Base-by-base conservation (phyloP, 768 basidiomycete species). In the Leucosporidium yakuticum region DNA sequence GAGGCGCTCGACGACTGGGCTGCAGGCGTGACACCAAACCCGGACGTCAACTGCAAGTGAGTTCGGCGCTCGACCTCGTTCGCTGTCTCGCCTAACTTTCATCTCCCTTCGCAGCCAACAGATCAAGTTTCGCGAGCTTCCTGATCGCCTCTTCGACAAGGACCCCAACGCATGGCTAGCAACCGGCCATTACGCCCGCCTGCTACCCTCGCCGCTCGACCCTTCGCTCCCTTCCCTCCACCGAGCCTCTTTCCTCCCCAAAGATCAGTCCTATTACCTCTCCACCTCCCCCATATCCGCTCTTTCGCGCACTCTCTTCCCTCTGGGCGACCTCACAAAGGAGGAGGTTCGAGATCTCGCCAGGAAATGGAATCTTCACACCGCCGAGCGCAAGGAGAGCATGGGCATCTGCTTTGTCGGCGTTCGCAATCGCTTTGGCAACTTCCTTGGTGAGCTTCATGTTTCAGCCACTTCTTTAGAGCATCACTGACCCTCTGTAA, bases 331-430 rank as follows among this genome's bases (percentile, higher is more conserved):
- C 19, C 75, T 88, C 14, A 29, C 25, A 0, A 98, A 98, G 78
- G 70, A 81, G 0, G 81, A 87, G 71, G 90, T 96, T 0, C 84
- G 91, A 20, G 81, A 83, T 65, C 79, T 95, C 23, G 94, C 94
- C 0, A 78, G 78, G 14, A 76, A 83, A 39, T 84, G 83, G 76
- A 79, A 77, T 1, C 78, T 97, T 25, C 86, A 87, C 4, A 92
- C 87, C 4, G 89, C 90, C 0, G 81, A 84, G 4, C 83, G 90
- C 67, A 83, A 82, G 23, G 94, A 98, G 76, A 92, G 90, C 78
- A 92, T 95, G 85, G 94, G 94, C 0, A 83, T 98, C 23, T 98
- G 94, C 75, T 98, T 98, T 71, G 86, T 98, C 2, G 94, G 93
- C 7, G 85, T 93, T 76, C 85, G 87, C 74, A 81, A 82, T 15